These are phyloP conservation scores for Paramecium primaurelia DNA, from an alignment of 73 alveolate genomes.

Conservation along the genomic window DNA sequence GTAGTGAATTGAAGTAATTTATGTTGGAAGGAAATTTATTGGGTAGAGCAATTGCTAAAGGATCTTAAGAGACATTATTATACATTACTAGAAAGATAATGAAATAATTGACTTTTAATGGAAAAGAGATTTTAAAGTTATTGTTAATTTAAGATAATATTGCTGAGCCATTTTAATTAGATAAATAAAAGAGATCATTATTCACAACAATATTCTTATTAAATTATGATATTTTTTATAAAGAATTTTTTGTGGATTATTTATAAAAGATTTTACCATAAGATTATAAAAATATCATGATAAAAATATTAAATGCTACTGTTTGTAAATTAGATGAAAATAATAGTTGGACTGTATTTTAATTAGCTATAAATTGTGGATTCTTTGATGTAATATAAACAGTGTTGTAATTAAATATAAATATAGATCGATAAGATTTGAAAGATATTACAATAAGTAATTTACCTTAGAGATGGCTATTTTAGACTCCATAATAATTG, in stretches of 20 bases:
- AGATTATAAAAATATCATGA: background rate
- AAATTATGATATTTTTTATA: background rate
- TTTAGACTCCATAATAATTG: conserved; percentile 7
- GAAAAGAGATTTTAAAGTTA: background rate
- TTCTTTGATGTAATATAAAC: conserved; percentile 29
- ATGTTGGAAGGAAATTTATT: conserved; percentile 12
- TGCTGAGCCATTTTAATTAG: background rate
- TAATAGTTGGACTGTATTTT: background rate
- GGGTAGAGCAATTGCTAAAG: background rate
- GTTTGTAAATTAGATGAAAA: background rate
- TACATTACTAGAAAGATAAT: background rate
- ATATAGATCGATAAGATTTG: background rate
- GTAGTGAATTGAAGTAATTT: background rate
- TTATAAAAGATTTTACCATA: background rate
- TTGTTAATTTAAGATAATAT: background rate
- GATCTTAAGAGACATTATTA: background rate
- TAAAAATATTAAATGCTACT: background rate
- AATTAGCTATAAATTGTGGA: conserved; percentile 8
- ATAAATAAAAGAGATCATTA: background rate
- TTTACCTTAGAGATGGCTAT: background rate
- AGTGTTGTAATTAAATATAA: background rate
- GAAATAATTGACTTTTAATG: background rate
- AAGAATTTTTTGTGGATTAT: conserved; percentile 45
- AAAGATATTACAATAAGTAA: background rate
- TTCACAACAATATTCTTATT: background rate